Base-by-base conservation (phyloP, 116 monocot species). In the Trichopus zeylanicus region DNA sequence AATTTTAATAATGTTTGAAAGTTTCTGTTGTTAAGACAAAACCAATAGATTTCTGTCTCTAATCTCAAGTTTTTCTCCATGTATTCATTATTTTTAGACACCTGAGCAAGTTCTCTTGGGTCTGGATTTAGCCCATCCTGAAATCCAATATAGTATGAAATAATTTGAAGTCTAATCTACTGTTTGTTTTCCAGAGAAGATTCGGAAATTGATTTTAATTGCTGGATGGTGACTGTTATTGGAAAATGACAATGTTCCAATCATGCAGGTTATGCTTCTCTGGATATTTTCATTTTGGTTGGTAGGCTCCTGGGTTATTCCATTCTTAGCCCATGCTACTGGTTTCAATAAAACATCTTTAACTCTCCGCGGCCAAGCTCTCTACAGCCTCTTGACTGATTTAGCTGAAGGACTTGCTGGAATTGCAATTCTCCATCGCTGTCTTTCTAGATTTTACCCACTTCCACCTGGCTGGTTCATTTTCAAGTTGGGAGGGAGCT, bases 241-340 rank as follows among this genome's bases (percentile, higher is more conserved):
- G 10, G 55, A 69, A 30, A 42, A 16, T 31, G 15, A 57, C 23
- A 23, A 31, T 3, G 39, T 1, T 57, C 4, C 52, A 10, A 8
- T 29, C 16, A 48, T 71, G 55, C 74, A 97, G 97, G 84, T 97
- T 39, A 91, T 87, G 91, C 78, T 97, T 56, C 74, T 97, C 7
- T 91, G 97, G 97, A 77, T 85, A 53, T 63, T 76, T 57, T 75
- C 97, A 19, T 97, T 97, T 65, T 97, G 97, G 97, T 81, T 91
- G 28, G 84, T 97, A 7, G 97, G 97, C 16, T 91, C 97, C 9
- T 97, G 97, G 97, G 77, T 91, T 49, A 77, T 97, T 48, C 97
- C 97, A 13, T 91, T 87, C 70, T 56, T 91, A 29, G 87, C 87
- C 26, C 87, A 91, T 60, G 61, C 57, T 28, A 67, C 77, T 54